Conservation (phyloP, 2,329 filamentous ascomycete genomes). For the Xylaria multiplex region DNA sequence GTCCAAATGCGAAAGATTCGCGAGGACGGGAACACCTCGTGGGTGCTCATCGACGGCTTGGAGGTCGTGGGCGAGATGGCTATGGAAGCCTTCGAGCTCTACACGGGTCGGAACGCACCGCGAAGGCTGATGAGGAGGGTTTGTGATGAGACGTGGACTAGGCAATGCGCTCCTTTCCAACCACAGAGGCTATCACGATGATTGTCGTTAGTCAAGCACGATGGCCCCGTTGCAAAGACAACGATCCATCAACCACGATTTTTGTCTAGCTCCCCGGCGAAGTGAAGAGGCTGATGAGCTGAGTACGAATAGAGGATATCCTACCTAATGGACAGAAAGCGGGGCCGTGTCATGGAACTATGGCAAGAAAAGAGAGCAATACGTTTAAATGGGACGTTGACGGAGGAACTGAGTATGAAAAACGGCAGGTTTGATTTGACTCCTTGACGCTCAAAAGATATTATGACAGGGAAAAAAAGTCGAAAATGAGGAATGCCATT, state of each 20-base stretch:
- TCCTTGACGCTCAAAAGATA: not conserved
- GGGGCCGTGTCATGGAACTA: not conserved
- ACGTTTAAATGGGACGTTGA: not conserved
- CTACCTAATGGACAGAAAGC: not conserved
- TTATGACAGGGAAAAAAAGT: not conserved
- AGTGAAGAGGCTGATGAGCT: not conserved
- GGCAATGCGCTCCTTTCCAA: slow-evolving; percentile 51
- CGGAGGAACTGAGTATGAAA: not conserved
- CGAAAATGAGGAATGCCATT: not conserved
- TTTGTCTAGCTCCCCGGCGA: not conserved
- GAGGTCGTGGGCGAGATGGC: slow-evolving; percentile 79
- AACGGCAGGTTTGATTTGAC: not conserved
- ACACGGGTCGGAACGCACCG: slow-evolving; percentile 77
- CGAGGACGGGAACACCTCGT: slow-evolving; percentile 65
- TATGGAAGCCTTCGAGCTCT: slow-evolving; percentile 79
- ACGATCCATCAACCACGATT: not conserved
- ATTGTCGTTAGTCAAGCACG: not conserved
- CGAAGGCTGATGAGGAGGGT: slow-evolving; percentile 73
- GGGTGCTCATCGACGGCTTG: slow-evolving; percentile 77
- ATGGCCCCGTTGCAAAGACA: not conserved
- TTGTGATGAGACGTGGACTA: slow-evolving; percentile 56
- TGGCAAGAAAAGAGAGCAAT: not conserved
- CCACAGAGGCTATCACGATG: slow-evolving; percentile 42
- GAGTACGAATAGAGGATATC: not conserved
- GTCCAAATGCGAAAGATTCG: slow-evolving; percentile 67